These are phyloP conservation scores for Penicillium palitans DNA, from an alignment of 2,329 filamentous ascomycete genomes.

Conservation along the genomic window DNA sequence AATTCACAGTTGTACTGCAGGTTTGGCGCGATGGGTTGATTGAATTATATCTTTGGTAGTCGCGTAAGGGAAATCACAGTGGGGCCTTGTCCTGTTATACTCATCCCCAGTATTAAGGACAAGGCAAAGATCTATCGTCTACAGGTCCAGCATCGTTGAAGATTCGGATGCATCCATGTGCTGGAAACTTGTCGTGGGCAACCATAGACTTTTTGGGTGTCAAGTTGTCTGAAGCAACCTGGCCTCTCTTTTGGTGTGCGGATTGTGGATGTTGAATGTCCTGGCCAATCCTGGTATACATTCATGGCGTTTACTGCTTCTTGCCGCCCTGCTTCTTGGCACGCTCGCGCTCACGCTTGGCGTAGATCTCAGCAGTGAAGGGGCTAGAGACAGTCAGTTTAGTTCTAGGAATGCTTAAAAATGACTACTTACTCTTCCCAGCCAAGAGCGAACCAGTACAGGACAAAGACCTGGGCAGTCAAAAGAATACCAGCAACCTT, in stretches of 20 bases:
- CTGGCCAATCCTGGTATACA: conserved; percentile 20
- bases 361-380: conserved; percentile 91
- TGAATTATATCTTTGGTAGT: conserved; percentile 13
- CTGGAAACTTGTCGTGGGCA: conserved; percentile 12
- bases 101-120: conserved; percentile 8
- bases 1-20: conserved; percentile 11
- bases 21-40: conserved; percentile 24
- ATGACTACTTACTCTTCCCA: conserved; percentile 70
- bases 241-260: conserved; percentile 12
- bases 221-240: conserved; percentile 1
- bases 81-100: conserved; percentile 5
- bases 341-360: conserved; percentile 59
- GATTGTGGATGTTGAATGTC: conserved; percentile 36
- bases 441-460: conserved; percentile 77
- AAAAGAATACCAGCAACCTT: conserved; percentile 83
- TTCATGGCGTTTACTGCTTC: conserved; percentile 33
- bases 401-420: not conserved
- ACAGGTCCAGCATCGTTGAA: conserved; percentile 32
- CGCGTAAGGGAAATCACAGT: conserved; percentile 24
- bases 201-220: conserved; percentile 2
- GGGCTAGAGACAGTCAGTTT: conserved; percentile 52
- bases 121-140: conserved; percentile 24
- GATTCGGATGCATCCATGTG: conserved; percentile 24
- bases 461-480: conserved; percentile 70
- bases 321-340: conserved; percentile 43